phyloP scores from a whole-genome alignment of 257 asterid species.

The Nicotiana otophora region DNA sequence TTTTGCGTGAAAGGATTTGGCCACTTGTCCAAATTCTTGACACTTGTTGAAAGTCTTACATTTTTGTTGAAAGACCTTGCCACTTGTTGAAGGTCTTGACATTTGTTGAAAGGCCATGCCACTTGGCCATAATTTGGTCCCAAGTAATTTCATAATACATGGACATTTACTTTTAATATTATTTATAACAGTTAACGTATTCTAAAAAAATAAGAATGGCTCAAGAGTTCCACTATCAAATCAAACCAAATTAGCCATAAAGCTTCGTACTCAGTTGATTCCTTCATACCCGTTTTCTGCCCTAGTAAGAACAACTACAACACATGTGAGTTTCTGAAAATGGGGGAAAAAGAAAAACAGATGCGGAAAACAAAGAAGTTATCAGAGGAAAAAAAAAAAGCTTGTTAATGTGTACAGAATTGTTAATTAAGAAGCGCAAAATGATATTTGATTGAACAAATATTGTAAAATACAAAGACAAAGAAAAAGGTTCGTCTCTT shows the following conservation, averaged over 20 bases:
- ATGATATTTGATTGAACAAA: neutral
- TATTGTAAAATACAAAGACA: neutral
- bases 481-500: neutral
- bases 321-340: slow-evolving; percentile 14
- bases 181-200: neutral
- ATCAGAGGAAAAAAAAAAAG: neutral
- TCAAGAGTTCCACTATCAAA: neutral
- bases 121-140: too few relatives aligned
- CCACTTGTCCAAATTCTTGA: too few relatives aligned
- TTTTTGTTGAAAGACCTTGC: too few relatives aligned
- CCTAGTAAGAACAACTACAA: slow-evolving; percentile 39
- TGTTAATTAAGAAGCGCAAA: neutral
- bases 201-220: neutral
- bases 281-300: slow-evolving; percentile 51
- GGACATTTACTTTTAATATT: too few relatives aligned
- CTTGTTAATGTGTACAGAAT: neutral
- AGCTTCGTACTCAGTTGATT: neutral
- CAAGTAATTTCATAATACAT: too few relatives aligned
- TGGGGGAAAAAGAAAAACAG: neutral
- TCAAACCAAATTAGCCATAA: neutral
- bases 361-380: neutral
- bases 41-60: too few relatives aligned
- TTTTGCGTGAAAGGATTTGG: too few relatives aligned
- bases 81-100: too few relatives aligned
- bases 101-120: too few relatives aligned